Percentiles rank a stretch among this genome's conserved stretches.
Evolutionary conservation across 2,329 filamentous ascomycete species (phyloP).

Genomic region (Beauveria rudraprayagi): DNA sequence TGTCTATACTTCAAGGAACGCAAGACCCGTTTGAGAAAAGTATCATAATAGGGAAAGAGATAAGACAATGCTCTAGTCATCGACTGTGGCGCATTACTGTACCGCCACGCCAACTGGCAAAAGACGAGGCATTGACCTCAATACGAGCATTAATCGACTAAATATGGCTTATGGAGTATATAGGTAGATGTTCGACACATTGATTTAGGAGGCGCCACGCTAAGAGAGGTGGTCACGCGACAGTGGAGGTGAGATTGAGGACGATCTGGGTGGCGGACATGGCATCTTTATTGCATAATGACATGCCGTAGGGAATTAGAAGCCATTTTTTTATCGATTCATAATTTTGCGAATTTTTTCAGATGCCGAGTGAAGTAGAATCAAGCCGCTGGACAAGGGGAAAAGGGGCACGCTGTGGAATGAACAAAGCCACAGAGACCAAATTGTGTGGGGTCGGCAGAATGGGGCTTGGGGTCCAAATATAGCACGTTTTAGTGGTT

Average conservation of each 20-base stretch:
- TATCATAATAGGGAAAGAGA: background rate
- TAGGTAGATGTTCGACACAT: background rate
- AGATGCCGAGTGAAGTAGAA: background rate
- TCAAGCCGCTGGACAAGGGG: background rate
- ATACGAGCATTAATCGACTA: background rate
- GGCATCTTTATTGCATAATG: background rate
- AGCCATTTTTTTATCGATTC: background rate
- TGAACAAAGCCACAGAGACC: background rate
- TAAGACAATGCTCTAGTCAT: too few relatives aligned
- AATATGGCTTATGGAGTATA: background rate
- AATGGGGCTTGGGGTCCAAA: background rate
- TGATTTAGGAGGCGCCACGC: background rate
- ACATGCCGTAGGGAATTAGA: background rate
- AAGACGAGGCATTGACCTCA: too few relatives aligned
- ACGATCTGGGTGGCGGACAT: background rate
- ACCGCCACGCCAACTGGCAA: too few relatives aligned
- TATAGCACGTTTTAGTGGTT: background rate
- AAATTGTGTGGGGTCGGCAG: background rate
- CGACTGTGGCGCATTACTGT: too few relatives aligned
- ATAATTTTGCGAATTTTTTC: background rate
- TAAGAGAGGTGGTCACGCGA: background rate
- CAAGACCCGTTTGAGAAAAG: background rate
- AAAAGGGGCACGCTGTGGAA: conserved; percentile 2
- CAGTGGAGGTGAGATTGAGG: background rate
- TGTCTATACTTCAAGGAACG: background rate